phyloP scores from a whole-genome alignment of 495 filamentous ascomycete genomes.

The Usnea hakonensis region DNA sequence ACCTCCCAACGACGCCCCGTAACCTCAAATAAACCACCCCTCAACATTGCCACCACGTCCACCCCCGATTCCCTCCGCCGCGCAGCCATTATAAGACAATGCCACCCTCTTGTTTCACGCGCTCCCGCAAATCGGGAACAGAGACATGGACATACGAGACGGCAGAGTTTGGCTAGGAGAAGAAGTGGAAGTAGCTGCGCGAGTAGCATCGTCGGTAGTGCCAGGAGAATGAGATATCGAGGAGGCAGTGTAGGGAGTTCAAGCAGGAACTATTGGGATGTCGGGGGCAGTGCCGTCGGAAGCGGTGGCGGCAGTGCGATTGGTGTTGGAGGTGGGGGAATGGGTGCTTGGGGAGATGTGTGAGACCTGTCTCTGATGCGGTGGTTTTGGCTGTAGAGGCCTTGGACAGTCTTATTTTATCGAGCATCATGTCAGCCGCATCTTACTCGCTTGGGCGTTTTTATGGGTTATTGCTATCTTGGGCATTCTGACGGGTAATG shows the following conservation, averaged over 20 bases:
- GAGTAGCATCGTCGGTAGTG: slow-evolving; percentile 66
- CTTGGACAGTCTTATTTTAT: not conserved
- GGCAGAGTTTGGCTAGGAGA: slow-evolving; percentile 38
- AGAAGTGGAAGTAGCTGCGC: slow-evolving; percentile 43
- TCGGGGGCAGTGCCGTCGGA: slow-evolving; percentile 59
- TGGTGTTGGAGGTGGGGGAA: slow-evolving; percentile 42
- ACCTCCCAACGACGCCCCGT: slow-evolving; percentile 36
- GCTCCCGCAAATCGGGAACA: slow-evolving; percentile 35
- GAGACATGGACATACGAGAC: slow-evolving; percentile 46
- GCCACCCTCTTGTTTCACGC: slow-evolving; percentile 72
- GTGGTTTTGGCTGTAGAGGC: not conserved
- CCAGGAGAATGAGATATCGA: slow-evolving; percentile 53
- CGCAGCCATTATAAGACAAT: slow-evolving; percentile 72
- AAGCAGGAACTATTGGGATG: slow-evolving; percentile 73
- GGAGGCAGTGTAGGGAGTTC: slow-evolving; percentile 50
- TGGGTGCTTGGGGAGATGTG: slow-evolving; percentile 70
- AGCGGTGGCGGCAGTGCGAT: slow-evolving; percentile 51
- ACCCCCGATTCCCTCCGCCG: slow-evolving; percentile 63
- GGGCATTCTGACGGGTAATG: not conserved
- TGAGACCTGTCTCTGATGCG: slow-evolving; percentile 25
- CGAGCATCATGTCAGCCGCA: not conserved
- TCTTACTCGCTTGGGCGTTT: not conserved
- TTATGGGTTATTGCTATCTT: not conserved
- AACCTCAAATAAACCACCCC: slow-evolving; percentile 28
- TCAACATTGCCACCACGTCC: slow-evolving; percentile 37